phyloP scores from a whole-genome alignment of 78 protist species.

The Bigelowiella natans region DNA sequence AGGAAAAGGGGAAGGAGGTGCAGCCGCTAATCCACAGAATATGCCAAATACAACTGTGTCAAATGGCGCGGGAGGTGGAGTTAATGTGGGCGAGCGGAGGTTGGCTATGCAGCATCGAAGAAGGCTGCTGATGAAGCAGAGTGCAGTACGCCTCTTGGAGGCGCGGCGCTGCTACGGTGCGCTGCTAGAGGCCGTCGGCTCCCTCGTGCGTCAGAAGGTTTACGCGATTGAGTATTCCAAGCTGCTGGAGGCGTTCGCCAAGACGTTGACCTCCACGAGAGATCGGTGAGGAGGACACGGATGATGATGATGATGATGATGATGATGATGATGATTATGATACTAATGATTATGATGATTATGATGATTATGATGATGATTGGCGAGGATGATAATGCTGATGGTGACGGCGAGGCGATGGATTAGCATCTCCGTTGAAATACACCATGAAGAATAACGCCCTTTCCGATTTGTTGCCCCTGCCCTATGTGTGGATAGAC shows the following conservation, averaged over 20 bases:
- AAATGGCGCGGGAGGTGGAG: not conserved
- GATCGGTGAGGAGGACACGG: not conserved
- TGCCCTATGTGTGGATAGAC: no score
- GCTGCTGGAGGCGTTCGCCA: not conserved
- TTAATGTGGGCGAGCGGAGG: not conserved
- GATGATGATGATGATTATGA: not conserved
- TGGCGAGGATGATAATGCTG: not conserved
- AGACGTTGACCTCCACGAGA: not conserved
- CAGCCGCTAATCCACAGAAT: not conserved
- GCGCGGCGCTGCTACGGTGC: not conserved
- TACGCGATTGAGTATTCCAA: not conserved
- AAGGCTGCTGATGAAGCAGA: not conserved
- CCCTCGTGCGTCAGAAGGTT: not conserved
- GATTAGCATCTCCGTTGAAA: not conserved
- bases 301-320: not conserved
- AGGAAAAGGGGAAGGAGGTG: no score
- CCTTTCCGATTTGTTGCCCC: no score
- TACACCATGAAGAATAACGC: no score
- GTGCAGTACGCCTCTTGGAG: not conserved
- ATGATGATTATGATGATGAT: not conserved
- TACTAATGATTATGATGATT: not conserved
- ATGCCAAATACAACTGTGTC: not conserved
- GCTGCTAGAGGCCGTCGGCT: not conserved
- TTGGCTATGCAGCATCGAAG: not conserved
- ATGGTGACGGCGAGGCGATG: not conserved